Conservation (phyloP, 2,329 filamentous ascomycete species). For the Ceratocystis harringtonii region DNA sequence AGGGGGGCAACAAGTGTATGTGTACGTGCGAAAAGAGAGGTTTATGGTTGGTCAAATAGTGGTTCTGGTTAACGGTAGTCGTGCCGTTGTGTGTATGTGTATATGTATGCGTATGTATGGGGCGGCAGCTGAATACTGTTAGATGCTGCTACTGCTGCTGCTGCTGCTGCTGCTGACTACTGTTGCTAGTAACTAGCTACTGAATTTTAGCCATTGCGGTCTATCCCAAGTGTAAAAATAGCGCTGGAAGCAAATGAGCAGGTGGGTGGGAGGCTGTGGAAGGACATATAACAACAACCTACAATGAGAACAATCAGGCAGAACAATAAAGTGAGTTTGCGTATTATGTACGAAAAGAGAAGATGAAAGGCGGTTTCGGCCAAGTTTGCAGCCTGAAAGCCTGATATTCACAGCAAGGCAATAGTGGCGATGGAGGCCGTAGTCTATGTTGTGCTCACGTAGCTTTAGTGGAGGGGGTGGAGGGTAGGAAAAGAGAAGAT, state of each 20-base stretch:
- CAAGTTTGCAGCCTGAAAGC: neutral
- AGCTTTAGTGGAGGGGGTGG: neutral
- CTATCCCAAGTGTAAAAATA: no score
- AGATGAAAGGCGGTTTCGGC: neutral
- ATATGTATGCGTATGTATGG: neutral
- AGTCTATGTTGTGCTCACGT: neutral
- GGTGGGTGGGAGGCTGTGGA: no score
- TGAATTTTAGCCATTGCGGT: no score
- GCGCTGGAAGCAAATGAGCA: no score
- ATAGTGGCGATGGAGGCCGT: neutral
- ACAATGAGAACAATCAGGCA: neutral
- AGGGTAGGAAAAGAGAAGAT: neutral
- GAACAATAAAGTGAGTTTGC: neutral
- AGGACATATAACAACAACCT: no score
- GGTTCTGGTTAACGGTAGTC: neutral
- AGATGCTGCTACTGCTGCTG: no score
- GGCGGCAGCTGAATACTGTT: neutral
- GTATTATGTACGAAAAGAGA: neutral
- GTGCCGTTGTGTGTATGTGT: neutral
- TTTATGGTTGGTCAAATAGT: neutral
- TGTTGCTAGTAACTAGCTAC: no score
- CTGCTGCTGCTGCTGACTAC: no score
- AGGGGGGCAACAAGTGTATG: neutral
- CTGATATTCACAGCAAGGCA: neutral
- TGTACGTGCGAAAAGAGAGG: neutral